Conservation (phyloP, 108 stramenopile species). For the Seminavis robusta region DNA sequence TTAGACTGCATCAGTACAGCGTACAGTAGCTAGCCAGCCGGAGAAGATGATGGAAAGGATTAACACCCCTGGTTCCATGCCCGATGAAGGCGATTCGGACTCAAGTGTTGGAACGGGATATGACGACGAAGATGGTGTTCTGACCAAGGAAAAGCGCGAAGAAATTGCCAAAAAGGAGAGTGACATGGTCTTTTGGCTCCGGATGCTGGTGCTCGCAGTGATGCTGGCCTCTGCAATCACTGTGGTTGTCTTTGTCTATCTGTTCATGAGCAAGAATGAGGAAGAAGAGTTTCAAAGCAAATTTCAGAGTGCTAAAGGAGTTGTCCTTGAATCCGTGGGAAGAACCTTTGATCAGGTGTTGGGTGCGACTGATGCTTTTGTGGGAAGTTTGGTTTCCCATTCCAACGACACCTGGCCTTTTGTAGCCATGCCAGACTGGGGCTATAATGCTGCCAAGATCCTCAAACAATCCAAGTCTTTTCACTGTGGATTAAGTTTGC, state of each 20-base stretch:
- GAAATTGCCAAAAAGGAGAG: neutral
- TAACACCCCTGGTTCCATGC: too few relatives aligned
- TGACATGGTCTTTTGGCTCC: neutral
- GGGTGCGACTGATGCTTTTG: conserved; percentile 9
- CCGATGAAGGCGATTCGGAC: neutral
- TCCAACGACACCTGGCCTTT: conserved; percentile 13
- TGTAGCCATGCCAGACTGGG: too few relatives aligned
- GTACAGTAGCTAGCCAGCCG: too few relatives aligned
- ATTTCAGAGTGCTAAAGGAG: neutral
- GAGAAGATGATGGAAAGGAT: too few relatives aligned
- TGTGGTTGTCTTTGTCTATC: neutral
- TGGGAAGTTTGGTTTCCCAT: neutral
- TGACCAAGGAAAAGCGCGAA: neutral
- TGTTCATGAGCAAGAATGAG: neutral
- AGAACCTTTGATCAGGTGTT: neutral
- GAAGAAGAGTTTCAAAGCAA: neutral
- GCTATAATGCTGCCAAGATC: too few relatives aligned
- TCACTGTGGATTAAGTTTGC: too few relatives aligned
- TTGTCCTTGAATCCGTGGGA: neutral
- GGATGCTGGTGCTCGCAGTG: neutral
- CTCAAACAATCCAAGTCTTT: too few relatives aligned
- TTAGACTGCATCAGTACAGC: too few relatives aligned
- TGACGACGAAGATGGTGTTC: neutral
- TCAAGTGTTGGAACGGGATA: neutral
- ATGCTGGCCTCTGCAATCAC: neutral